These are phyloP conservation scores for Periglandula ipomoeae DNA, from an alignment of 2,329 filamentous ascomycete genomes.

Conservation along the genomic window DNA sequence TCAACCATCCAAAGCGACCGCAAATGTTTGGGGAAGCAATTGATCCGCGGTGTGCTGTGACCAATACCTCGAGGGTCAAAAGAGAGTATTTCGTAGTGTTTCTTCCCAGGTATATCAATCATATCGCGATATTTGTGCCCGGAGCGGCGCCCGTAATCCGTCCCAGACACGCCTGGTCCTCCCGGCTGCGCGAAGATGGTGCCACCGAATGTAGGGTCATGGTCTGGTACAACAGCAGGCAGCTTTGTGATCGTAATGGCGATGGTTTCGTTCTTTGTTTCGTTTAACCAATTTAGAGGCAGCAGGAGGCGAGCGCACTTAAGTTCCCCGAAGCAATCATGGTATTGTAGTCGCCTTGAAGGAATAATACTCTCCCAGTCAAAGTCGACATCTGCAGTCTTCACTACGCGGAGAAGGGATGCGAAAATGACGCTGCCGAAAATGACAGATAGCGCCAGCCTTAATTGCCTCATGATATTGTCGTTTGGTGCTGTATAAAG, in stretches of 20 bases:
- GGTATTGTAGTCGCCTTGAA: constrained; percentile 25
- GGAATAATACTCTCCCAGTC: constrained; percentile 27
- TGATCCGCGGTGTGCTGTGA: constrained; percentile 24
- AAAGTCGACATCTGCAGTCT: constrained; percentile 16
- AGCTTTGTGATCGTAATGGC: constrained; percentile 32
- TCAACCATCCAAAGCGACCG: too few species aligned
- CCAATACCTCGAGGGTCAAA: constrained; percentile 36
- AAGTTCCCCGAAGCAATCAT: constrained; percentile 27
- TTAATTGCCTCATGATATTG: too few species aligned
- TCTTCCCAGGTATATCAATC: constrained; percentile 17
- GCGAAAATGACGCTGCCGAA: too few species aligned
- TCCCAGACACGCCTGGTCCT: constrained; percentile 34
- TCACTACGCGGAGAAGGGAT: too few species aligned
- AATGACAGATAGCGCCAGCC: too few species aligned
- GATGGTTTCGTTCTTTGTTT: constrained; percentile 18
- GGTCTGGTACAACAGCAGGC: constrained; percentile 27
- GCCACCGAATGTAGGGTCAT: constrained; percentile 29
- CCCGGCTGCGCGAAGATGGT: constrained; percentile 35
- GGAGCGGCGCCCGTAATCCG: constrained; percentile 15
- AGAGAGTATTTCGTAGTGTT: constrained; percentile 32
- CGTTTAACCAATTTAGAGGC: constrained; percentile 32
- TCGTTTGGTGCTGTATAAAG: too few species aligned
- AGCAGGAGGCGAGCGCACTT: constrained; percentile 33
- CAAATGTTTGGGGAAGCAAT: constrained; percentile 28
- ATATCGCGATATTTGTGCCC: constrained; percentile 20